A percentile compares a stretch with the other conserved stretches of the same genome.
Conservation (phyloP, 176 grass and related monocot genomes). For the Phoenix dactylifera region DNA sequence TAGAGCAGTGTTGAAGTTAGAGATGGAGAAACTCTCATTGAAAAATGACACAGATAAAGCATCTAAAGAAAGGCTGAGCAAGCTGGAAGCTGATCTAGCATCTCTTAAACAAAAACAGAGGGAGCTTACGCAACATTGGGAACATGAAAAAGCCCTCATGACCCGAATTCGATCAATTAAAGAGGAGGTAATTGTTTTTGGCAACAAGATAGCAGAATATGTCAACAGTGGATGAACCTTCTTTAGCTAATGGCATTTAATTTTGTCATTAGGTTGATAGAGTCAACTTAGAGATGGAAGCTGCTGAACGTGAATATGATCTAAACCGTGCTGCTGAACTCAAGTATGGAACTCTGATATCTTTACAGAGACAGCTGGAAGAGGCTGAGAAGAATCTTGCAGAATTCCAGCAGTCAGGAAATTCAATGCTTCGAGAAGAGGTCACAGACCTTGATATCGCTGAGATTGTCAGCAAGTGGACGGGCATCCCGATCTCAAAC, state of each 20-base stretch:
- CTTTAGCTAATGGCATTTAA: conserved; percentile 14
- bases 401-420: conserved; percentile 80
- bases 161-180: conserved; percentile 75
- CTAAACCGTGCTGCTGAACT: conserved; percentile 88
- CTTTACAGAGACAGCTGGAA: conserved; percentile 70
- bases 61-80: conserved; percentile 75
- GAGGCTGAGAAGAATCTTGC: conserved; percentile 76
- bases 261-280: conserved; percentile 60
- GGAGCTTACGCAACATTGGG: conserved; percentile 70
- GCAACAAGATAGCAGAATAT: too few species aligned
- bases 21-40: conserved; percentile 94
- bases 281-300: conserved; percentile 95
- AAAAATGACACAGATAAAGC: conserved; percentile 88
- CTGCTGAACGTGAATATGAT: conserved; percentile 81
- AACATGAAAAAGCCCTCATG: conserved; percentile 86
- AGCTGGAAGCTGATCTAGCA: conserved; percentile 76
- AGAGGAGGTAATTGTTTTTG: conserved; percentile 51
- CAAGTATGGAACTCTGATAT: conserved; percentile 74
- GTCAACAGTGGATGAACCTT: not conserved
- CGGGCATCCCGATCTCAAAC: conserved; percentile 86
- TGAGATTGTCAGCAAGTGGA: conserved; percentile 93
- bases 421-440: conserved; percentile 80
- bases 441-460: conserved; percentile 86
- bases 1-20: conserved; percentile 85
- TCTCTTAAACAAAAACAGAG: conserved; percentile 81